phyloP scores from a whole-genome alignment of 305 asterid genomes.

The Fraxinus greggii region DNA sequence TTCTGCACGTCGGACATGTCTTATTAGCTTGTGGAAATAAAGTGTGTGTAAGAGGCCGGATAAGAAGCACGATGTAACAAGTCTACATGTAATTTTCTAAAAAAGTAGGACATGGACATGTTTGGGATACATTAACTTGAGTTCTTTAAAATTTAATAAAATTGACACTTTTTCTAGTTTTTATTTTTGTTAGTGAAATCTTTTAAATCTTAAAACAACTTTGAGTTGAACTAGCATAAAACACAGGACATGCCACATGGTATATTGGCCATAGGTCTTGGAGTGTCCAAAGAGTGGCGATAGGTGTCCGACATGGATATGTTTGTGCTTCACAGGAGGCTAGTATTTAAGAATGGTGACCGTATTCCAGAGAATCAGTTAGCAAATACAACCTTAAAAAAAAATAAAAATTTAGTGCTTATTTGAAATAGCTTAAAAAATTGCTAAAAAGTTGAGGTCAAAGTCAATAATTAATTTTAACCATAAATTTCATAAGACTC shows the following conservation, averaged over 20 bases:
- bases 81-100: background rate
- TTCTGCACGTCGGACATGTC: background rate
- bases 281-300: background rate
- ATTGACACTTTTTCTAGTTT: background rate
- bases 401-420: background rate
- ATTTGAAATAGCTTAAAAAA: background rate
- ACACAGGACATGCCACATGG: background rate
- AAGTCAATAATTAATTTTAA: background rate
- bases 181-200: background rate
- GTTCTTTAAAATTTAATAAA: background rate
- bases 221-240: background rate
- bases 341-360: background rate
- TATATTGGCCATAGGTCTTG: background rate
- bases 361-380: background rate
- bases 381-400: background rate
- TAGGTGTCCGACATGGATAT: background rate
- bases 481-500: background rate
- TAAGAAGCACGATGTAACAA: background rate
- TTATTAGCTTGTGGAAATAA: constrained; percentile 1
- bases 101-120: background rate
- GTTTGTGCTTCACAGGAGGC: background rate
- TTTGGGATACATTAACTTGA: background rate
- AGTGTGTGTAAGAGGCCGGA: background rate
- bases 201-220: background rate
- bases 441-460: background rate